These are phyloP conservation scores for Macrophomina tecta DNA, from an alignment of 2,329 filamentous ascomycete genomes.

Conservation along the genomic window DNA sequence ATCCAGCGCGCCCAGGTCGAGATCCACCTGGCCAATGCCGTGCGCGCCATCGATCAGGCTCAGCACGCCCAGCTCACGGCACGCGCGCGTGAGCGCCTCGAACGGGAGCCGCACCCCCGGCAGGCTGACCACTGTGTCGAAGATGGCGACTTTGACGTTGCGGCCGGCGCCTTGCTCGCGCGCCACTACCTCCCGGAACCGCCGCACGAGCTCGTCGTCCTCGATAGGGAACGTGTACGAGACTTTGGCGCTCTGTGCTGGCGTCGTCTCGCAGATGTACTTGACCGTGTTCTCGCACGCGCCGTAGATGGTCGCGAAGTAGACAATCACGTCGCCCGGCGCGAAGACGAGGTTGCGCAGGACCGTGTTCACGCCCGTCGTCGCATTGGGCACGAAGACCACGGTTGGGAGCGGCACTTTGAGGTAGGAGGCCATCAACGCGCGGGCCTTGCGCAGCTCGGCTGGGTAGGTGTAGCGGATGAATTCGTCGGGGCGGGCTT, in stretches of 20 bases:
- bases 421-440: conserved; percentile 69
- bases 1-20: conserved; percentile 70
- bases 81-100: conserved; percentile 68
- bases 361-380: conserved; percentile 76
- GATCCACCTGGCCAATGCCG: conserved; percentile 75
- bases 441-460: conserved; percentile 68
- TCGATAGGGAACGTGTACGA: conserved; percentile 70
- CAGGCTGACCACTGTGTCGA: conserved; percentile 79
- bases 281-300: conserved; percentile 76
- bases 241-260: conserved; percentile 60
- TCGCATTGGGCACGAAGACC: conserved; percentile 84
- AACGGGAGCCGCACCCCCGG: conserved; percentile 84
- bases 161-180: conserved; percentile 62
- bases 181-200: conserved; percentile 66
- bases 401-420: conserved; percentile 69
- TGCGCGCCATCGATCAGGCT: conserved; percentile 86
- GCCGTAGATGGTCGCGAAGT: conserved; percentile 80
- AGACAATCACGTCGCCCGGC: conserved; percentile 75
- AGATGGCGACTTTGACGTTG: conserved; percentile 71
- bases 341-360: conserved; percentile 76
- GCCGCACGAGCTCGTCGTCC: conserved; percentile 68
- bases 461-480: conserved; percentile 71
- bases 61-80: conserved; percentile 70
- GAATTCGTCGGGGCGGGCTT: conserved; percentile 76
- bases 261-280: conserved; percentile 72